Percentiles rank a stretch among this genome's conserved stretches.
phyloP scores from a whole-genome alignment of 306 rosid genomes.

The Astragalus glycyphyllos region DNA sequence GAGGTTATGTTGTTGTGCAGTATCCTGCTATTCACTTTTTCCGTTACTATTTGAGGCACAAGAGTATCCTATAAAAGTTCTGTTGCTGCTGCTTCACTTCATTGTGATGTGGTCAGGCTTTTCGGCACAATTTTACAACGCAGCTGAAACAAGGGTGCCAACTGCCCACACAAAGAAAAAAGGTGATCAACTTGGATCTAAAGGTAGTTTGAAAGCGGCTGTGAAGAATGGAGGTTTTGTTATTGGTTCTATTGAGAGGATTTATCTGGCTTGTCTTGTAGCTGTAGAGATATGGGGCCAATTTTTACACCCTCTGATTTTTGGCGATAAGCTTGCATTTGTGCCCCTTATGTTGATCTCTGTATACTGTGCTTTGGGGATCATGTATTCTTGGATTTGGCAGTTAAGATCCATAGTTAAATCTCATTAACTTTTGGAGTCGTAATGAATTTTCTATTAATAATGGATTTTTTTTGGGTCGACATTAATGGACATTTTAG shows the following conservation, averaged over 20 bases:
- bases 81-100: slow-evolving; percentile 69
- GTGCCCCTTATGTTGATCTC: slow-evolving; percentile 82
- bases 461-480: too few relatives aligned
- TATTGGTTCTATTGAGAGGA: slow-evolving; percentile 58
- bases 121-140: slow-evolving; percentile 61
- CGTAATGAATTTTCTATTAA: neutral
- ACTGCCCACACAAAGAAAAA: slow-evolving; percentile 37
- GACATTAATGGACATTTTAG: slow-evolving; percentile 5
- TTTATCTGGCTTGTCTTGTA: slow-evolving; percentile 69
- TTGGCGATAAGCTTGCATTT: slow-evolving; percentile 77
- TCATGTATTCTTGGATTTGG: slow-evolving; percentile 87
- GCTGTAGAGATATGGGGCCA: slow-evolving; percentile 82
- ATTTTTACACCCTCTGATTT: slow-evolving; percentile 73
- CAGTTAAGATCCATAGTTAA: slow-evolving; percentile 67
- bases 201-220: slow-evolving; percentile 31
- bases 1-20: slow-evolving; percentile 54
- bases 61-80: slow-evolving; percentile 83
- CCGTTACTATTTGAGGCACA: slow-evolving; percentile 82
- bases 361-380: slow-evolving; percentile 72
- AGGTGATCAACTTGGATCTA: slow-evolving; percentile 27
- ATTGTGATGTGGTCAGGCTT: slow-evolving; percentile 78
- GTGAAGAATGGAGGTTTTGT: slow-evolving; percentile 45
- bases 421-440: slow-evolving; percentile 36
- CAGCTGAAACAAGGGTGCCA: slow-evolving; percentile 40
- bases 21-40: slow-evolving; percentile 83